A percentile compares a stretch with the other conserved stretches of the same genome.
These are phyloP conservation scores for Pelargonium australe DNA, from an alignment of 441 rosid genomes.

Conservation along the genomic window DNA sequence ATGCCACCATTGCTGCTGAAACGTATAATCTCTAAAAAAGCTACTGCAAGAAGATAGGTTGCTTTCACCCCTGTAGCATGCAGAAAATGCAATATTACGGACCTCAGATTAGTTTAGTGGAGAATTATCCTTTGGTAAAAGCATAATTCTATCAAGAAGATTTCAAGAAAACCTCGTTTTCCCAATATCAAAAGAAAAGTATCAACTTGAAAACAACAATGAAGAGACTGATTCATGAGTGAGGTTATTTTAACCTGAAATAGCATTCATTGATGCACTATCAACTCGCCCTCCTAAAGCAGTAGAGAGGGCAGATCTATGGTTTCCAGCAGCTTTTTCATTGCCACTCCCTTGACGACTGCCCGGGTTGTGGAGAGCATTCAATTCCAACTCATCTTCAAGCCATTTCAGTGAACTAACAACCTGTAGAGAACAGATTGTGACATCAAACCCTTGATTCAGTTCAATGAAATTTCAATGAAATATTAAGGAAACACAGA, in stretches of 20 bases:
- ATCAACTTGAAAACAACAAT: slow-evolving; percentile 10
- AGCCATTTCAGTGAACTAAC: slow-evolving; percentile 99
- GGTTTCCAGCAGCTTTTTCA: slow-evolving; percentile 86
- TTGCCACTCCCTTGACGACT: slow-evolving; percentile 88
- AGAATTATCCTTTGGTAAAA: not conserved
- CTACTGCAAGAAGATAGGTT: slow-evolving; percentile 96
- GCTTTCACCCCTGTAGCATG: slow-evolving; percentile 85
- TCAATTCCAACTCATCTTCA: slow-evolving; percentile 97
- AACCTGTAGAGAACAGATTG: slow-evolving; percentile 44
- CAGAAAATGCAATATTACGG: slow-evolving; percentile 13
- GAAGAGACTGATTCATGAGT: too few relatives aligned
- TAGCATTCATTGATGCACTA: slow-evolving; percentile 72
- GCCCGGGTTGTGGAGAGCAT: slow-evolving; percentile 90
- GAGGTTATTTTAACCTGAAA: too few relatives aligned
- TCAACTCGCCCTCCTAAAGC: slow-evolving; percentile 96
- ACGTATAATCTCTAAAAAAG: slow-evolving; percentile 88
- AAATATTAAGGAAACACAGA: not conserved
- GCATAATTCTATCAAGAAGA: not conserved
- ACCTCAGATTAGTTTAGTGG: slow-evolving; percentile 11
- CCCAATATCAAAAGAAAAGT: slow-evolving; percentile 3
- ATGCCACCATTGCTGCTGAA: slow-evolving; percentile 98
- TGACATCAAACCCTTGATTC: slow-evolving; percentile 15
- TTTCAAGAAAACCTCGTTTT: slow-evolving; percentile 10
- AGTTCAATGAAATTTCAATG: slow-evolving; percentile 9
- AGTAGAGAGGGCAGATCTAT: slow-evolving; percentile 85